These are phyloP conservation scores for Puya raimondii DNA, from an alignment of 176 grass and related monocot species.

Conservation along the genomic window DNA sequence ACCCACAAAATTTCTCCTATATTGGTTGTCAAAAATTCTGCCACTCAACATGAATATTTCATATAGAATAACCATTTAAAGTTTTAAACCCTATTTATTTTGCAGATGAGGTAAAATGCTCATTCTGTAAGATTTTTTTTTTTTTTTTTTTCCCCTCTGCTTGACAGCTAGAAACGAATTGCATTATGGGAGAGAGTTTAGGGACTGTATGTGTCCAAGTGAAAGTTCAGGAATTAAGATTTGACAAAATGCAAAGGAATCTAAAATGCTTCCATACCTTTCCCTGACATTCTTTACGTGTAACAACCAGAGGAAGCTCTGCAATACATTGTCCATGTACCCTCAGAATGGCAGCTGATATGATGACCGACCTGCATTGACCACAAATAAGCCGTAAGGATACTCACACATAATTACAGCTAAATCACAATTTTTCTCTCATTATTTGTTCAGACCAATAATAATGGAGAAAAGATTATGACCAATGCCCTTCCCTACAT, in stretches of 20 bases:
- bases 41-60: no score
- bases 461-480: no score
- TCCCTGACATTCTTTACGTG: conserved; percentile 15
- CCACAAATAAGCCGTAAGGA: conserved; percentile 4
- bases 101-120: no score
- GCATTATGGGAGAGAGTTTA: background rate
- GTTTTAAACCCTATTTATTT: no score
- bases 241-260: conserved; percentile 10
- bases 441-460: no score
- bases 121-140: no score
- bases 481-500: no score
- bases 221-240: conserved; percentile 10
- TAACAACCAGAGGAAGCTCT: conserved; percentile 28
- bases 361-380: conserved; percentile 17
- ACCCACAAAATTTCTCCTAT: no score
- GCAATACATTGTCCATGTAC: conserved; percentile 20
- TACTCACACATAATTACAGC: conserved; percentile 2
- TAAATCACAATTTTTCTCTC: background rate
- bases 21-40: no score
- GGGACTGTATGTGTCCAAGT: conserved; percentile 2
- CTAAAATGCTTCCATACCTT: conserved; percentile 11
- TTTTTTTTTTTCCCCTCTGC: no score
- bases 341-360: conserved; percentile 19
- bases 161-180: no score
- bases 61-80: no score